These are phyloP conservation scores for Jacaranda copaia DNA, from an alignment of 257 asterid genomes.

Conservation along the genomic window DNA sequence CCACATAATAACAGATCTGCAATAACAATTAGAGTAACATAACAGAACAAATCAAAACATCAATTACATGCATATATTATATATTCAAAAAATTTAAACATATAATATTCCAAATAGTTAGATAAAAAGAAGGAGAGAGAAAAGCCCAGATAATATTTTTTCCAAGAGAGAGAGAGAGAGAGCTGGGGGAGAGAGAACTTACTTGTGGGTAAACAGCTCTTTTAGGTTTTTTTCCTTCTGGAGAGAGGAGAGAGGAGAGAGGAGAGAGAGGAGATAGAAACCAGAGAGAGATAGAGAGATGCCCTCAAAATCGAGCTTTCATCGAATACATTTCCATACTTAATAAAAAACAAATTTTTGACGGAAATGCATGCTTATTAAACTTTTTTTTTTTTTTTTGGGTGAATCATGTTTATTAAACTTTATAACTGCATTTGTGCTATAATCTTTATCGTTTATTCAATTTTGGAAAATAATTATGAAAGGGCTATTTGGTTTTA, in stretches of 20 bases:
- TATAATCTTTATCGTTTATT: too few species aligned
- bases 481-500: too few species aligned
- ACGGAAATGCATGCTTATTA: slow-evolving; percentile 23
- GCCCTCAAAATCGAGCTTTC: slow-evolving; percentile 47
- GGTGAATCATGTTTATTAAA: slow-evolving; percentile 1
- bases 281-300: slow-evolving; percentile 58
- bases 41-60: slow-evolving; percentile 23
- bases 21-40: slow-evolving; percentile 33
- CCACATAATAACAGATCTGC: slow-evolving; percentile 48
- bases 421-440: background rate
- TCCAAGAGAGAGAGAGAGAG: slow-evolving; percentile 39
- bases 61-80: slow-evolving; percentile 26
- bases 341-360: slow-evolving; percentile 30
- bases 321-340: slow-evolving; percentile 39
- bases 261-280: slow-evolving; percentile 45
- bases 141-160: slow-evolving; percentile 42
- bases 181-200: slow-evolving; percentile 67
- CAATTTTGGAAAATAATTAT: too few species aligned
- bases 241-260: slow-evolving; percentile 55
- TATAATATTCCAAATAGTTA: slow-evolving; percentile 21
- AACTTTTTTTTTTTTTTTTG: background rate
- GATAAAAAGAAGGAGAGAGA: slow-evolving; percentile 47
- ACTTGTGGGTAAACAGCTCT: slow-evolving; percentile 89
- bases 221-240: slow-evolving; percentile 76
- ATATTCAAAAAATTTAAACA: slow-evolving; percentile 17